Base-by-base conservation (phyloP, 2,329 filamentous ascomycete species). In the Epichloe amarillans region DNA sequence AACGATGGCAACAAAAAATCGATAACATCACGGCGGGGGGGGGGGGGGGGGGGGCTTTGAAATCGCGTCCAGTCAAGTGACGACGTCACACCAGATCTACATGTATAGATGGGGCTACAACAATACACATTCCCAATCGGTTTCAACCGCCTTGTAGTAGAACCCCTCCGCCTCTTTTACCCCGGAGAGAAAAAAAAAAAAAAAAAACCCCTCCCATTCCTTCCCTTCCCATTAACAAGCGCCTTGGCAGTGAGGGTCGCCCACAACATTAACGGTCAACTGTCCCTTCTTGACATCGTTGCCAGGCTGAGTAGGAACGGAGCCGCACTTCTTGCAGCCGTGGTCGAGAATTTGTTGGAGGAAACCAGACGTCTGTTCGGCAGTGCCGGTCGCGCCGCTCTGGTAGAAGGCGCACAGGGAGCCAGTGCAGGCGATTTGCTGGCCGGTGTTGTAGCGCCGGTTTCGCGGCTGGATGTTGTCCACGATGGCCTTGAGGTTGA, bases 261-360 rank as follows among this genome's bases (percentile, higher is more conserved):
- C 37, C 14, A 56, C 53, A 42, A 50, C 37, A 37, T 58, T 56
- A 19, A 58, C 55, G 1, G 56, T 58, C 17, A 56, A 36, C 42
- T 56, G 36, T 12, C 56, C 55, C 47, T 53, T 56, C 23, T 43
- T 50, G 4, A 56, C 56, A 38, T 56, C 51, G 26, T 58, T 55
- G 2, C 55, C 56, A 1, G 54, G 52, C 21, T 56, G 38, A 2
- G 54, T 56, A 12, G 56, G 56, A 36, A 51, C 53, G 23, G 50
- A 53, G 10, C 54, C 56, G 46, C 56, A 56, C 44, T 55, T 51
- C 19, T 6, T 47, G 44, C 55, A 58, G 6, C 45, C 43, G 44
- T 55, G 55, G 41, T 56, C 50, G 4, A 55, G 40, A 11, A 56
- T 26, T 3, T 38, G 42, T 35, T 54, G 50, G 11, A 55, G 50